Conservation (phyloP, 345 rosid species). For the Leavenworthia alabamica region DNA sequence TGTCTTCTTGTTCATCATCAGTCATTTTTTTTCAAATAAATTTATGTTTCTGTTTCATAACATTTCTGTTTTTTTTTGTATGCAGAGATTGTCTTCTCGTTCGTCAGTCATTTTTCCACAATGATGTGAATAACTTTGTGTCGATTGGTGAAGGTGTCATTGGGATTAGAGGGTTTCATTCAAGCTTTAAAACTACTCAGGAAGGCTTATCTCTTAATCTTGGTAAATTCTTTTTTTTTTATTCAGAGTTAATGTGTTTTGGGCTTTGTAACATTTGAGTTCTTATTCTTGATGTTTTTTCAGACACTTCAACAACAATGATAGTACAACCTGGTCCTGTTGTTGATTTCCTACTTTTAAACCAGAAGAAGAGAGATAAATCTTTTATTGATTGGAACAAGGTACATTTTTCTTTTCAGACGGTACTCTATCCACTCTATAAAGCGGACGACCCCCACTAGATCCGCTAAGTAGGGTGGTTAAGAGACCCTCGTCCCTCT, state of each 20-base stretch:
- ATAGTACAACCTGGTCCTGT: constrained; percentile 33
- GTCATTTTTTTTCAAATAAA: too few species aligned
- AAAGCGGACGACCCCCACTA: too few species aligned
- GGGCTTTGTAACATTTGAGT: not conserved
- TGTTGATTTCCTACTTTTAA: constrained; percentile 19
- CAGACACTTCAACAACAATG: constrained; percentile 34
- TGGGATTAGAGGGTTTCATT: constrained; percentile 31
- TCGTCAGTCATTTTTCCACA: constrained; percentile 32
- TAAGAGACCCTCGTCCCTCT: too few species aligned
- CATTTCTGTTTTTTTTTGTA: not conserved
- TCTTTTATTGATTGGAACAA: constrained; percentile 10
- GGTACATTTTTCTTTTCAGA: constrained; percentile 18
- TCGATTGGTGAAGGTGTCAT: constrained; percentile 26
- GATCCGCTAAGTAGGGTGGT: too few species aligned
- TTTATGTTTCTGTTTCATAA: not conserved
- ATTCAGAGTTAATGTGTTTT: not conserved
- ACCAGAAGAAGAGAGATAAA: constrained; percentile 21
- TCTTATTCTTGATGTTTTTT: not conserved
- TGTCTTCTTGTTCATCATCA: too few species aligned
- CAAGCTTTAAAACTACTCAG: constrained; percentile 34
- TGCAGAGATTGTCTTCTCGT: constrained; percentile 71
- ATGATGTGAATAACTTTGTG: constrained; percentile 7
- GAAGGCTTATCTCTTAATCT: constrained; percentile 35
- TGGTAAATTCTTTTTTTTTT: constrained; percentile 19
- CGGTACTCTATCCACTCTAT: too few species aligned